These are phyloP conservation scores for Leccinum variabile DNA, from an alignment of 1,284 basidiomycete species.

Conservation along the genomic window DNA sequence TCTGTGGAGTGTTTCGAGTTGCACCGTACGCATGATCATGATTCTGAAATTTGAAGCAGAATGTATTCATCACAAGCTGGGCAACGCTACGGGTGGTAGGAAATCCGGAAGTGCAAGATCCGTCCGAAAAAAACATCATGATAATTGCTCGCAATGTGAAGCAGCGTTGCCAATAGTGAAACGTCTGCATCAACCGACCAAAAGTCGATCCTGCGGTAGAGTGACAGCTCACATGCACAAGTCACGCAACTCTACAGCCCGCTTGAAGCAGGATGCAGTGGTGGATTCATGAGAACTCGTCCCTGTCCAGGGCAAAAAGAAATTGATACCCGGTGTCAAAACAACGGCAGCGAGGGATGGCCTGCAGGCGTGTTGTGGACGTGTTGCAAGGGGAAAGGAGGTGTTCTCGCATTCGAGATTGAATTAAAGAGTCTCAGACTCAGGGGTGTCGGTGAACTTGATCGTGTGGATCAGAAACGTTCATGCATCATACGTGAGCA, in stretches of 20 bases:
- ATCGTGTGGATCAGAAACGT: conserved; percentile 27
- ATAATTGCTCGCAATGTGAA: neutral
- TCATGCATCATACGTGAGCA: no score
- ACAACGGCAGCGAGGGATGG: conserved; percentile 8
- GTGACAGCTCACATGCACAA: conserved; percentile 10
- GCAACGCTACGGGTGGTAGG: neutral
- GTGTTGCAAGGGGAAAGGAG: conserved; percentile 24
- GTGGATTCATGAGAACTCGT: neutral
- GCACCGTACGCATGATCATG: neutral
- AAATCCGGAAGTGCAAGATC: neutral
- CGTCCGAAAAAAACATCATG: neutral
- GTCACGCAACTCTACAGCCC: conserved; percentile 3
- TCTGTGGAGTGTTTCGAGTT: neutral
- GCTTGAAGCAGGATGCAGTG: conserved; percentile 14
- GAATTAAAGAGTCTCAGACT: conserved; percentile 25
- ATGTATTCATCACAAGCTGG: neutral
- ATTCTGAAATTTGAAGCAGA: neutral
- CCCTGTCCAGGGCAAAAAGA: conserved; percentile 5
- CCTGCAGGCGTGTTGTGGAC: conserved; percentile 15
- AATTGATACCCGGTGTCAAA: conserved; percentile 13
- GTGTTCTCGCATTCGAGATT: conserved; percentile 26
- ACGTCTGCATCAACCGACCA: conserved; percentile 2
- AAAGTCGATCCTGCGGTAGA: conserved; percentile 8
- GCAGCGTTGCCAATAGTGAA: conserved; percentile 3
- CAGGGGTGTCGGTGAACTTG: conserved; percentile 21